Percentiles rank a stretch among this genome's conserved stretches.
phyloP scores from a whole-genome alignment of 306 rosid genomes.

The Canavalia gladiata region DNA sequence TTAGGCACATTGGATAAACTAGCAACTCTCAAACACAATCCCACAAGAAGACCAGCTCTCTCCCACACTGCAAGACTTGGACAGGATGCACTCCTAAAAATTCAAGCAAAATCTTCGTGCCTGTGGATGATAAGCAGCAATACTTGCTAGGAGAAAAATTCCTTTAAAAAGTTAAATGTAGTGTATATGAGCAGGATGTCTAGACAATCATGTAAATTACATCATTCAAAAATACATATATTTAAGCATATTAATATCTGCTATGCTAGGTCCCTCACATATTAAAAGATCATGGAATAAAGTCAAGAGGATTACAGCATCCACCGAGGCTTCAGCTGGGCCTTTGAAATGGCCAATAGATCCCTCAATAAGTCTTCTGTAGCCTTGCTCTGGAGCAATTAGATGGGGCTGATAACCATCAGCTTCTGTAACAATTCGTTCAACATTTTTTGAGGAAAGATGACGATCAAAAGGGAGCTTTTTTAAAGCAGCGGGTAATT shows the following conservation, averaged over 20 bases:
- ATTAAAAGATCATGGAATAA: conserved; percentile 4
- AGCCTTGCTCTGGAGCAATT: conserved; percentile 53
- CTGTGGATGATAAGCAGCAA: background rate
- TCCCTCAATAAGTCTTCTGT: conserved; percentile 55
- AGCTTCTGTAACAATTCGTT: conserved; percentile 46
- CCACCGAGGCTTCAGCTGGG: conserved; percentile 50
- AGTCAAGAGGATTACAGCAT: conserved; percentile 45
- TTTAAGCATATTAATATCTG: background rate
- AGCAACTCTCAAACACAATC: too few relatives aligned
- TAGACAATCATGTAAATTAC: conserved; percentile 4
- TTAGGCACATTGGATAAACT: too few relatives aligned
- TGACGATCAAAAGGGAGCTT: conserved; percentile 49
- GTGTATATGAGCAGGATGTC: background rate
- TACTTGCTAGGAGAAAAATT: background rate
- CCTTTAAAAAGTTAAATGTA: background rate
- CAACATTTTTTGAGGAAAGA: conserved; percentile 46
- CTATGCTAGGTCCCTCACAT: background rate
- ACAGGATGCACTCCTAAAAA: background rate
- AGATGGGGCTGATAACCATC: conserved; percentile 53
- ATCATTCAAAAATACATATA: background rate
- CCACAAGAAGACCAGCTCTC: background rate
- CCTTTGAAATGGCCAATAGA: conserved; percentile 48
- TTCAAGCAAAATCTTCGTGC: background rate
- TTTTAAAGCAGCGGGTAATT: conserved; percentile 51
- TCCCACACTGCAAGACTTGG: background rate